Evolutionary conservation across 73 alveolate species (phyloP), one percentile per base, ranked within the genome.

Genomic region (Paramecium primaurelia): DNA sequence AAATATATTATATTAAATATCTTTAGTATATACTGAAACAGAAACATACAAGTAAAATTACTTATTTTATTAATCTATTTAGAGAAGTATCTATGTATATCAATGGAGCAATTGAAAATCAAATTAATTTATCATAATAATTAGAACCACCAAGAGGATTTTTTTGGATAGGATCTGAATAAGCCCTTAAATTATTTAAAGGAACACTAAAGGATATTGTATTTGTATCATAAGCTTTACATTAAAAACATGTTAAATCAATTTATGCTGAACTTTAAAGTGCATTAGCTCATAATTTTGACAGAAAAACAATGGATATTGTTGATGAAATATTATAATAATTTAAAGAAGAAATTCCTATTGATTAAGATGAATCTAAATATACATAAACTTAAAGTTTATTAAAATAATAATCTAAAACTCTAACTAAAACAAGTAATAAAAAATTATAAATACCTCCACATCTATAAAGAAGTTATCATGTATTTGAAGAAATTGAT

Each of bases 121-220:
- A 80, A 45, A 80, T 80, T 8, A 45, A 42, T 26, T 26, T 80
- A 22, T 44, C 77, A 4, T 45, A 45, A 44, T 6, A 8, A 10
- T 40, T 80, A 38, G 91, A 80, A 80, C 91, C 91, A 11, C 91
- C 91, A 20, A 80, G 91, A 44, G 91, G 91, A 42, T 80, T 45
- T 54, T 80, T 80, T 49, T 80, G 91, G 91, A 80, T 80, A 11
- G 91, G 91, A 42, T 80, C 91, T 12, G 91, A 80, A 80, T 49
- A 80, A 6, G 91, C 91, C 4, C 38, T 80, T 0, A 80, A 80
- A 80, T 22, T 80, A 80, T 80, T 80, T 12, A 80, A 80, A 25
- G 91, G 91, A 42, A 45, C 77, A 0, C 8, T 80, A 11, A 8
- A 77, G 58, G 91, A 80, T 47, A 49, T 80, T 10, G 75, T 80